Conservation (phyloP, 1,139 yeast species). For the Blastobotrys capitulatus region DNA sequence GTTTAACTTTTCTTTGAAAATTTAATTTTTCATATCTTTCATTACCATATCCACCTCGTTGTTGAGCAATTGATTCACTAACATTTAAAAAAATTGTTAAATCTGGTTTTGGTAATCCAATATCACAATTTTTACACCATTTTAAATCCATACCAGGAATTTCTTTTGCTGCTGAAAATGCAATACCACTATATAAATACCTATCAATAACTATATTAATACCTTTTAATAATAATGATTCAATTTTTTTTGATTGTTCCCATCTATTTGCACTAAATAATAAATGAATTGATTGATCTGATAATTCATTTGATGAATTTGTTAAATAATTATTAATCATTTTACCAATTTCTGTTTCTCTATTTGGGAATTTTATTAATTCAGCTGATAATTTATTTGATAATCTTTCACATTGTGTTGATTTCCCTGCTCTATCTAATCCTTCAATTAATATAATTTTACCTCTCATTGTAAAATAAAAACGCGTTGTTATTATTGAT, state of each 20-base stretch:
- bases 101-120: conserved; percentile 86
- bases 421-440: conserved; percentile 89
- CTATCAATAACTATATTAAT: conserved; percentile 67
- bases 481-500: no score
- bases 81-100: conserved; percentile 71
- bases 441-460: conserved; percentile 83
- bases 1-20: conserved; percentile 66
- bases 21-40: conserved; percentile 78
- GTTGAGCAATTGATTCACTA: conserved; percentile 42
- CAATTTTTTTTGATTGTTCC: conserved; percentile 62
- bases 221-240: conserved; percentile 46
- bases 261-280: conserved; percentile 92
- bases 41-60: conserved; percentile 80
- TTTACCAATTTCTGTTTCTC: conserved; percentile 75
- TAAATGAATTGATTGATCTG: conserved; percentile 68
- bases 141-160: conserved; percentile 45
- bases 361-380: conserved; percentile 76
- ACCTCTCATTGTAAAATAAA: conserved; percentile 46
- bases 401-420: conserved; percentile 69
- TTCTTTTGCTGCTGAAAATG: conserved; percentile 81
- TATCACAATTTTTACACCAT: conserved; percentile 81
- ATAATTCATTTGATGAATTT: conserved; percentile 38
- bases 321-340: conserved; percentile 71
- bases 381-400: conserved; percentile 39
- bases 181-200: conserved; percentile 88